A percentile compares a stretch with the other conserved stretches of the same genome.
Evolutionary conservation across 2,329 filamentous ascomycete genomes (phyloP).

Genomic region (Sporothrix brasiliensis): DNA sequence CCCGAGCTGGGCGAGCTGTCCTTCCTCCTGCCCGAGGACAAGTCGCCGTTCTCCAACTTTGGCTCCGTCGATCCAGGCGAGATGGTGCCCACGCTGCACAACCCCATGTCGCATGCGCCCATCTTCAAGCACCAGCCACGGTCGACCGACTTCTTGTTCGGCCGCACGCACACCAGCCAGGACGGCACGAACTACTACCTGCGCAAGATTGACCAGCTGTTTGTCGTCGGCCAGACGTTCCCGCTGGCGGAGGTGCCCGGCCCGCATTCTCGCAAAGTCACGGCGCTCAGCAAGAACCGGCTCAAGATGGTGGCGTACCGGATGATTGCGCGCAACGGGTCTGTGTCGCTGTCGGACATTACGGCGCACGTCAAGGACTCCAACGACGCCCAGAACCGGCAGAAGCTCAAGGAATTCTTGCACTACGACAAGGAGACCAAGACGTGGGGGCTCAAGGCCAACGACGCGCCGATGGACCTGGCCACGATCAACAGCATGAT

Average conservation of each 20-base stretch:
- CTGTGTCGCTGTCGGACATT: conserved; percentile 77
- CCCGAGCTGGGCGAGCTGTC: conserved; percentile 85
- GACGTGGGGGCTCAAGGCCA: conserved; percentile 77
- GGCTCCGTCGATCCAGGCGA: conserved; percentile 90
- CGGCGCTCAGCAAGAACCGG: conserved; percentile 93
- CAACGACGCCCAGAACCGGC: conserved; percentile 91
- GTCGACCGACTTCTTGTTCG: conserved; percentile 80
- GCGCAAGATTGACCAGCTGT: conserved; percentile 87
- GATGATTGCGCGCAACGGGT: conserved; percentile 75
- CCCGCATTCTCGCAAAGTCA: conserved; percentile 91
- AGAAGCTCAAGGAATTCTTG: conserved; percentile 96
- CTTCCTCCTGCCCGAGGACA: conserved; percentile 87
- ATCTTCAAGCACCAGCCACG: conserved; percentile 85
- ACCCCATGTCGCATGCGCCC: conserved; percentile 92
- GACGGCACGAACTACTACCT: conserved; percentile 80
- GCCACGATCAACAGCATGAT: conserved; percentile 82
- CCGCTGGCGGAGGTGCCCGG: conserved; percentile 90
- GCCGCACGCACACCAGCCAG: conserved; percentile 77
- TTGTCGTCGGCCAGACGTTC: conserved; percentile 89
- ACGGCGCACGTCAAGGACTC: conserved; percentile 91
- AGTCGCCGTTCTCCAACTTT: conserved; percentile 94
- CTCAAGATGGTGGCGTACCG: conserved; percentile 96
- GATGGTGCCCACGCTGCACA: conserved; percentile 86
- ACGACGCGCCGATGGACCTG: conserved; percentile 78
- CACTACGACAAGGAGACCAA: conserved; percentile 85